phyloP scores from a whole-genome alignment of 495 filamentous ascomycete genomes.

The Xylaria telfairii region DNA sequence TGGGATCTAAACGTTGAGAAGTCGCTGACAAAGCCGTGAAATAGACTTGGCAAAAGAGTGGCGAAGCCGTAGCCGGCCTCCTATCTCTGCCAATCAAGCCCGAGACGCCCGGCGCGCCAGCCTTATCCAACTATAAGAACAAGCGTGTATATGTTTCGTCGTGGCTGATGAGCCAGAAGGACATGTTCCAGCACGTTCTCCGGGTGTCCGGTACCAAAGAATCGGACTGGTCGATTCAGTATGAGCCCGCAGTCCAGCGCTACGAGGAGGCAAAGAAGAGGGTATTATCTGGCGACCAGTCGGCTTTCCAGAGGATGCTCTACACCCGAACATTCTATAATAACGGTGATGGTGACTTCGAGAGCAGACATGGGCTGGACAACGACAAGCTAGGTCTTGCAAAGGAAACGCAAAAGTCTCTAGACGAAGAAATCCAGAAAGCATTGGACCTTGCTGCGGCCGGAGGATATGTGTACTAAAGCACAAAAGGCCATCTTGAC shows the following conservation, averaged over 20 bases:
- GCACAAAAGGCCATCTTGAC: constrained; percentile 19
- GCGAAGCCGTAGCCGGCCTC: constrained; percentile 43
- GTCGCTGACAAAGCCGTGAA: constrained; percentile 16
- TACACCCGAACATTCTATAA: constrained; percentile 60
- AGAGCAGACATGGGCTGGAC: constrained; percentile 43
- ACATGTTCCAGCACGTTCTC: constrained; percentile 52
- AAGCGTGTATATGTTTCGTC: constrained; percentile 50
- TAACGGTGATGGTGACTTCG: constrained; percentile 53
- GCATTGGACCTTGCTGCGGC: constrained; percentile 41
- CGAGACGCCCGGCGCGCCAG: constrained; percentile 46
- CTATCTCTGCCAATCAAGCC: constrained; percentile 47
- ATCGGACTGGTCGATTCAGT: constrained; percentile 61
- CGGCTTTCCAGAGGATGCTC: constrained; percentile 56
- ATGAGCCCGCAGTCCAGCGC: constrained; percentile 50
- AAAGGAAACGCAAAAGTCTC: constrained; percentile 50
- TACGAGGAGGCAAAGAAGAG: constrained; percentile 52
- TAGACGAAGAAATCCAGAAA: constrained; percentile 57
- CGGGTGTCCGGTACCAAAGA: constrained; percentile 59
- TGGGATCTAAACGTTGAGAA: not conserved
- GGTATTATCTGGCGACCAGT: constrained; percentile 35
- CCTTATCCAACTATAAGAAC: constrained; percentile 48
- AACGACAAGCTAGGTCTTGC: constrained; percentile 61
- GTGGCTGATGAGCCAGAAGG: constrained; percentile 52
- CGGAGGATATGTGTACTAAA: constrained; percentile 29
- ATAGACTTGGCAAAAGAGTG: constrained; percentile 49